Evolutionary conservation across 805 yeast species (phyloP), one percentile per base, ranked within the genome.

Genomic region (Cyberlindnera euphorbiiphila): DNA sequence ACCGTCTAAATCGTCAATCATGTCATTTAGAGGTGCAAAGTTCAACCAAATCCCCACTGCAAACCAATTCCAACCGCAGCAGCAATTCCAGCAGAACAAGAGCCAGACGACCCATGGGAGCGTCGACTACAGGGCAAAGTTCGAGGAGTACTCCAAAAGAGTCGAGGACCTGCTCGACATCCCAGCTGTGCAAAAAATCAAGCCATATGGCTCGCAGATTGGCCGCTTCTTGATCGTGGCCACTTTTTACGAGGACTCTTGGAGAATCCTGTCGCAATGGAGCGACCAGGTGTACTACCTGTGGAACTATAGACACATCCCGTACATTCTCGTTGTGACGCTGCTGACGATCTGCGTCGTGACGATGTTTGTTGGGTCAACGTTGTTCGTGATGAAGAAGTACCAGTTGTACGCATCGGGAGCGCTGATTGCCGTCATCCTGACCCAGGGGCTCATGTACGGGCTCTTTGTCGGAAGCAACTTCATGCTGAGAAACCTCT

Each of bases 151-250:
- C 38, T 64, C 80, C 24, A 71, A 72, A 45, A 64, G 66, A 41
- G 65, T 78, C 23, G 91, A 84, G 52, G 74, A 45, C 45, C 60
- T 43, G 59, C 77, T 56, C 72, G 81, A 65, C 58, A 65, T 38
- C 62, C 77, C 66, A 51, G 63, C 37, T 59, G 71, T 48, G 66
- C 76, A 36, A 19, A 45, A 43, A 23, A 56, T 81, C 30, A 80
- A 72, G 57, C 91, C 91, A 0, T 81, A 77, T 53, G 81, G 89
- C 33, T 97, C 98, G 8, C 78, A 79, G 16, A 76, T 91, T 52
- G 98, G 96, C 25, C 73, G 98, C 41, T 78, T 85, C 43, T 75
- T 89, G 48, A 89, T 91, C 45, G 96, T 91, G 39, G 95, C 95
- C 33, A 93, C 98, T 0, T 91, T 89, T 59, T 76, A 78, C 49